Conservation (phyloP, 2,329 filamentous ascomycete species). For the Hypomyces perniciosus region DNA sequence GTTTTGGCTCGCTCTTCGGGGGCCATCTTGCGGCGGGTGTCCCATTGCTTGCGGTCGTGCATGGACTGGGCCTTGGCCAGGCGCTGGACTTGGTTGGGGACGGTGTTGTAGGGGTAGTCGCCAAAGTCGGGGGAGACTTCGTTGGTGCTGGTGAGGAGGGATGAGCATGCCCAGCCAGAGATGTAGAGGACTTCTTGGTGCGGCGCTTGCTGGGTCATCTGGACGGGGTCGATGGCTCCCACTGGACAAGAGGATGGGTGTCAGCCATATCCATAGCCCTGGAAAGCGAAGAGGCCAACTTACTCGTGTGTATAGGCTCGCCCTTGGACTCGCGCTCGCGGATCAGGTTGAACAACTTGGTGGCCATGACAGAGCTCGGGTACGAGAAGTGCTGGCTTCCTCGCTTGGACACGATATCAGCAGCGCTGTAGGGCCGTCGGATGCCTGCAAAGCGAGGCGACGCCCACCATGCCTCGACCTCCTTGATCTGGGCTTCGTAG, state of each 20-base stretch:
- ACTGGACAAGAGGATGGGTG: conserved; percentile 43
- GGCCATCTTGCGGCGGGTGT: conserved; percentile 71
- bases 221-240: conserved; percentile 96
- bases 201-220: conserved; percentile 97
- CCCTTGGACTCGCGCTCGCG: conserved; percentile 71
- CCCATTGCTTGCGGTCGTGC: conserved; percentile 95
- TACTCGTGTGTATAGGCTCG: conserved; percentile 89
- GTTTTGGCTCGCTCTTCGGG: conserved; percentile 65
- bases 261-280: neutral
- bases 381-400: conserved; percentile 83
- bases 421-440: conserved; percentile 83
- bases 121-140: conserved; percentile 97
- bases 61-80: conserved; percentile 94
- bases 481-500: conserved; percentile 75
- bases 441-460: conserved; percentile 81
- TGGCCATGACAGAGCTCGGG: conserved; percentile 88
- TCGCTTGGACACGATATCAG: conserved; percentile 88
- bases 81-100: conserved; percentile 95
- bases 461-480: conserved; percentile 88
- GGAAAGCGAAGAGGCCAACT: conserved; percentile 23
- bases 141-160: conserved; percentile 86
- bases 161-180: conserved; percentile 96
- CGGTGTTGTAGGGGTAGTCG: conserved; percentile 98
- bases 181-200: conserved; percentile 96
- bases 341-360: conserved; percentile 88